A percentile compares a stretch with the other conserved stretches of the same genome.
phyloP scores from a whole-genome alignment of 192 early-diverging fungal species.

The Globomyces pollinis-pini region DNA sequence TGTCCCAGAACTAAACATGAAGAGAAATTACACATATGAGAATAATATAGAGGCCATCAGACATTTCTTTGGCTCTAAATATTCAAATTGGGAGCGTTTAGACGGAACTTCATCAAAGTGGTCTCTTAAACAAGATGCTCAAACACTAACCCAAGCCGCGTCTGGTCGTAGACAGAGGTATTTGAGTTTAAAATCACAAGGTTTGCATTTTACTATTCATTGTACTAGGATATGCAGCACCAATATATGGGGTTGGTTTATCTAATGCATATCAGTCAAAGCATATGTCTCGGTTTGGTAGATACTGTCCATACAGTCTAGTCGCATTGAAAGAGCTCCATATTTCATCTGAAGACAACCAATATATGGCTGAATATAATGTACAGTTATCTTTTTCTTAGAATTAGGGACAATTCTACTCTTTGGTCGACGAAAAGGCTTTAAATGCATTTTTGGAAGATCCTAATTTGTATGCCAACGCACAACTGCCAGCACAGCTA shows the following conservation, averaged over 20 bases:
- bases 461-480: constrained; percentile 31
- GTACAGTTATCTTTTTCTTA: constrained; percentile 21
- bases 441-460: constrained; percentile 30
- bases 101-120: constrained; percentile 33
- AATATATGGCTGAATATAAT: constrained; percentile 41
- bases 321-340: constrained; percentile 29
- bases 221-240: constrained; percentile 26
- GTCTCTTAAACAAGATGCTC: constrained; percentile 19
- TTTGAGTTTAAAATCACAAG: constrained; percentile 24
- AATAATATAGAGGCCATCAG: constrained; percentile 5
- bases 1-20: constrained; percentile 8
- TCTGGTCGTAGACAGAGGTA: constrained; percentile 29
- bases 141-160: constrained; percentile 5
- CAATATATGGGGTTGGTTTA: constrained; percentile 32
- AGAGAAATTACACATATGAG: constrained; percentile 17
- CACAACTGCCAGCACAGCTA: constrained; percentile 31
- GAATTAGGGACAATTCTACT: constrained; percentile 35
- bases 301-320: constrained; percentile 44
- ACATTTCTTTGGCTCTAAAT: constrained; percentile 23
- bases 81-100: constrained; percentile 29
- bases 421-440: constrained; percentile 18
- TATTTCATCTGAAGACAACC: constrained; percentile 15
- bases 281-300: constrained; percentile 31
- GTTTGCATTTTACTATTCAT: constrained; percentile 10
- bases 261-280: constrained; percentile 13